phyloP scores from a whole-genome alignment of 176 grass and related monocot species.

The Oryza punctata region DNA sequence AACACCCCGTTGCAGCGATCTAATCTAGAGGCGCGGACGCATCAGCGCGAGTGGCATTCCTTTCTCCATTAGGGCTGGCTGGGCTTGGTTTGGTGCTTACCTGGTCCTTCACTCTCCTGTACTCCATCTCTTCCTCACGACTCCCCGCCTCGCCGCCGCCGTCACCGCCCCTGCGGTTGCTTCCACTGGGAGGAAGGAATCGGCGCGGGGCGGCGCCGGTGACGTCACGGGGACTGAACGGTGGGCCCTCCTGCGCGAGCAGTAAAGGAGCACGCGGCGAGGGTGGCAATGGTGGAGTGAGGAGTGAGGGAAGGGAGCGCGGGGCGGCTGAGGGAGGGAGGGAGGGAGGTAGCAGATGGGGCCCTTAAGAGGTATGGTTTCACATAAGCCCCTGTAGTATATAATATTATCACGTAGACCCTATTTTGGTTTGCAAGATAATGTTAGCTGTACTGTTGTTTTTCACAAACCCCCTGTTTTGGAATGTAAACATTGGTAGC shows the following conservation, averaged over 20 bases:
- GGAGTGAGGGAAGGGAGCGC: neutral
- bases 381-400: neutral
- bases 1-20: neutral
- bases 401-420: too few relatives aligned
- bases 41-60: neutral
- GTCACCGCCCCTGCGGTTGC: neutral
- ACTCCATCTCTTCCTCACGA: slow-evolving; percentile 49
- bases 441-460: too few relatives aligned
- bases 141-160: neutral
- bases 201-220: neutral
- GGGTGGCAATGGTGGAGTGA: neutral
- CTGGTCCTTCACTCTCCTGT: slow-evolving; percentile 65
- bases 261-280: neutral
- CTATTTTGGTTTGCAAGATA: too few relatives aligned
- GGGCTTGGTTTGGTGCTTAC: slow-evolving; percentile 6
- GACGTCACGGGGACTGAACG: neutral
- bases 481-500: too few relatives aligned
- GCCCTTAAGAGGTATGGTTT: neutral
- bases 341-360: neutral
- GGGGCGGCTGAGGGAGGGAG: neutral
- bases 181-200: neutral
- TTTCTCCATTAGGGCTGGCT: neutral
- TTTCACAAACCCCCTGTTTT: too few relatives aligned
- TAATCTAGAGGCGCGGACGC: neutral
- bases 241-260: neutral